Conservation (phyloP, 2,329 filamentous ascomycete species). For the Capronia americana region DNA sequence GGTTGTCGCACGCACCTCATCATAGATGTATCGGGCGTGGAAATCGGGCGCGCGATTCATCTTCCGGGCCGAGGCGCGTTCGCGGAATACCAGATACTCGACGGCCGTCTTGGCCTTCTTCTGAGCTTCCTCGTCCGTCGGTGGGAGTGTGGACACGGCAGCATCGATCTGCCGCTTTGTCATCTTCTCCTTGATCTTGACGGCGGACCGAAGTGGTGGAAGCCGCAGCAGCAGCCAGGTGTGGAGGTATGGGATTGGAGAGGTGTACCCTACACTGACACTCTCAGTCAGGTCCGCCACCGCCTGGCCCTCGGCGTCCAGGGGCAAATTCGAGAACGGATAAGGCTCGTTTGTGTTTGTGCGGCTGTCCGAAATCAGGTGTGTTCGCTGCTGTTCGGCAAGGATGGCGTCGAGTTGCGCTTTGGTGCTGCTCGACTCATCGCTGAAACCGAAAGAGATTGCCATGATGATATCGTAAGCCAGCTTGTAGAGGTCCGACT, state of each 20-base stretch:
- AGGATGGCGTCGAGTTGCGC: not conserved
- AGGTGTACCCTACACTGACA: not conserved
- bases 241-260: not conserved
- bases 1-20: constrained; percentile 2
- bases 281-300: not conserved
- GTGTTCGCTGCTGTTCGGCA: too few species aligned
- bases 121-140: constrained; percentile 3
- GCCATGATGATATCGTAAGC: constrained; percentile 6
- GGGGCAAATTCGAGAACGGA: not conserved
- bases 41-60: not conserved
- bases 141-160: not conserved
- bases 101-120: not conserved
- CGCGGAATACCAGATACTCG: constrained; percentile 2
- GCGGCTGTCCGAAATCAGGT: too few species aligned
- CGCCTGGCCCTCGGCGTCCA: constrained; percentile 4
- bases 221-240: constrained; percentile 1
- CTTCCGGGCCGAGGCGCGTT: not conserved
- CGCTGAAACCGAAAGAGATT: constrained; percentile 3
- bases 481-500: not conserved
- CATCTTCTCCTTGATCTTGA: constrained; percentile 8
- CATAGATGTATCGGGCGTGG: not conserved
- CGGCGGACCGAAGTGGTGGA: not conserved
- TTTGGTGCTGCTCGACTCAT: not conserved
- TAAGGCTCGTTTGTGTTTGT: not conserved
- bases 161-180: not conserved